Evolutionary conservation across 208 protist genomes (phyloP).

Genomic region (Acanthamoeba polyphaga): DNA sequence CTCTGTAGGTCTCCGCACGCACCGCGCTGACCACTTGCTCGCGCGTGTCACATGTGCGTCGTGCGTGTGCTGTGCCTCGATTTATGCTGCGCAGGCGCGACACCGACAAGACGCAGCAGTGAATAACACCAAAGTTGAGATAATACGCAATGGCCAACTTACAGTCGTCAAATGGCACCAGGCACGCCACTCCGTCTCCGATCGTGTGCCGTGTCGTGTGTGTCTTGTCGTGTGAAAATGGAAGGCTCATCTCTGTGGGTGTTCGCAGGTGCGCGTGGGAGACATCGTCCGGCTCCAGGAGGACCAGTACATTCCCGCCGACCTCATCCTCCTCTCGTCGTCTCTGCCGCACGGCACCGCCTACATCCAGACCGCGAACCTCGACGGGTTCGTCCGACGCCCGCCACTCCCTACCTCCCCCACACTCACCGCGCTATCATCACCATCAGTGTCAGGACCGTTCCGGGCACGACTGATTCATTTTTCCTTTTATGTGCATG

Average conservation of each 20-base stretch:
- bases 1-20: background rate
- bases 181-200: too few species aligned
- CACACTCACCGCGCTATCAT: background rate
- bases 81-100: background rate
- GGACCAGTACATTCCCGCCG: constrained; percentile 94
- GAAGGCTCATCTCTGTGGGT: constrained; percentile 87
- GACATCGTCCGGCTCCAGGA: constrained; percentile 71
- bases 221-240: background rate
- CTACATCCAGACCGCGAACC: constrained; percentile 95
- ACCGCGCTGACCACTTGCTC: background rate
- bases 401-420: background rate
- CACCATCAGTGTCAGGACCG: too few species aligned
- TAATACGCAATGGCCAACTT: background rate
- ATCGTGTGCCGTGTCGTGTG: background rate
- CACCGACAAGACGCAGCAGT: constrained; percentile 16
- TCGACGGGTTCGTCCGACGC: constrained; percentile 90
- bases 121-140: constrained; percentile 29
- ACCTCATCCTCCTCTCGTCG: constrained; percentile 92
- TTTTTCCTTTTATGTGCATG: background rate
- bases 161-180: constrained; percentile 17
- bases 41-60: too few species aligned
- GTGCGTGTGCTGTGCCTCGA: background rate
- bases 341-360: constrained; percentile 85
- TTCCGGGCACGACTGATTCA: background rate
- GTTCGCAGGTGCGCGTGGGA: constrained; percentile 45